Evolutionary conservation across 495 filamentous ascomycete genomes (phyloP), one percentile per base, ranked within the genome.

Genomic region (Emericellopsis terricola): DNA sequence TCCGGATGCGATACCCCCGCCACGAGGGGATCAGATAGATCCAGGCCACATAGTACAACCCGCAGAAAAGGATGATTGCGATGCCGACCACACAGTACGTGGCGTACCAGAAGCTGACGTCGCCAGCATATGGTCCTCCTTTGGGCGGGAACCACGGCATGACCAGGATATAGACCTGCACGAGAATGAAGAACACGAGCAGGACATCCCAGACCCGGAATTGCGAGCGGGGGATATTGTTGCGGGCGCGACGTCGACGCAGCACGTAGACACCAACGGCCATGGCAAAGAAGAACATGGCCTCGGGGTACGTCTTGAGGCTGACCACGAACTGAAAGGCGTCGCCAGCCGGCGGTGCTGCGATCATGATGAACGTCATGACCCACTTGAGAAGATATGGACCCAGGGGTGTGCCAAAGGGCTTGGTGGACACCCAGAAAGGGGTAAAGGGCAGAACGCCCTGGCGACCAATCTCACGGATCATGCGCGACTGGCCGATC

Each of bases 41-140:
- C 64, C 68, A 76, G 13, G 65, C 19, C 28, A 55, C 56, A 40
- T 73, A 77, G 43, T 76, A 77, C 1, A 68, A 43, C 0, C 35
- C 65, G 36, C 72, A 73, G 0, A 50, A 15, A 15, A 56, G 33
- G 11, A 76, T 43, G 10, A 71, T 57, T 15, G 48, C 67, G 24
- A 76, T 53, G 2, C 70, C 69, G 8, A 60, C 56, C 2, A 67
- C 70, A 15, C 58, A 52, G 37, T 77, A 76, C 4, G 72, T 76
- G 3, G 57, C 72, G 38, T 78, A 78, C 71, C 71, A 78, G 42
- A 79, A 78, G 31, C 63, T 73, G 2, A 78, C 70, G 37, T 71
- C 62, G 0, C 73, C 72, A 1, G 63, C 68, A 27, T 55, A 57
- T 0, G 59, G 56, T 0, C 74, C 74, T 3, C 49, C 56, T 1